Conservation (phyloP, 768 basidiomycete species). For the Mycena vitilis region DNA sequence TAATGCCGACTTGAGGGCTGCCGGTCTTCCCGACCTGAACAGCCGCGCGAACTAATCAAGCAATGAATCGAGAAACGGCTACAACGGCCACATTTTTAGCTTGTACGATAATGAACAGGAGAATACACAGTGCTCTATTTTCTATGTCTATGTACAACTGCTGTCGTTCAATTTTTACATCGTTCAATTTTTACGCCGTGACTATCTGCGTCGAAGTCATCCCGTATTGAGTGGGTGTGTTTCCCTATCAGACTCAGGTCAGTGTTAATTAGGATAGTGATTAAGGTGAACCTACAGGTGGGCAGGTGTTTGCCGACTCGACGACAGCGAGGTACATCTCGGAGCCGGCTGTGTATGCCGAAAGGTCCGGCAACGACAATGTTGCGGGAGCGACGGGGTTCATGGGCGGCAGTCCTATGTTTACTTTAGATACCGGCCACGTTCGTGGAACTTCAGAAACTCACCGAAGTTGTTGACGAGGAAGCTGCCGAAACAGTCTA, state of each 20-base stretch:
- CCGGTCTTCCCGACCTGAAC: conserved; percentile 48
- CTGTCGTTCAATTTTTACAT: not conserved
- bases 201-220: conserved; percentile 26
- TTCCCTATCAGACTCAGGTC: conserved; percentile 15
- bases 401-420: conserved; percentile 27
- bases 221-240: conserved; percentile 35
- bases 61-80: too few relatives aligned
- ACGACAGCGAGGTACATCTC: conserved; percentile 37
- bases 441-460: not conserved
- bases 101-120: conserved; percentile 9
- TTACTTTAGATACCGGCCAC: not conserved
- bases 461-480: conserved; percentile 26
- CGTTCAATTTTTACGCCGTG: conserved; percentile 7
- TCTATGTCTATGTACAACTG: not conserved
- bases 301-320: conserved; percentile 38
- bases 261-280: not conserved
- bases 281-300: conserved; percentile 34
- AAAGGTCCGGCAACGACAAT: conserved; percentile 31
- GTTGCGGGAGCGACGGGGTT: conserved; percentile 31
- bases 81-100: too few relatives aligned
- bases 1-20: conserved; percentile 59
- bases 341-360: conserved; percentile 18
- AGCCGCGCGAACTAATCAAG: conserved; percentile 20
- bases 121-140: not conserved
- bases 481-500: conserved; percentile 33